Evolutionary conservation across 805 yeast genomes (phyloP), one percentile per base, ranked within the genome.

Genomic region (Priceomyces castillae): DNA sequence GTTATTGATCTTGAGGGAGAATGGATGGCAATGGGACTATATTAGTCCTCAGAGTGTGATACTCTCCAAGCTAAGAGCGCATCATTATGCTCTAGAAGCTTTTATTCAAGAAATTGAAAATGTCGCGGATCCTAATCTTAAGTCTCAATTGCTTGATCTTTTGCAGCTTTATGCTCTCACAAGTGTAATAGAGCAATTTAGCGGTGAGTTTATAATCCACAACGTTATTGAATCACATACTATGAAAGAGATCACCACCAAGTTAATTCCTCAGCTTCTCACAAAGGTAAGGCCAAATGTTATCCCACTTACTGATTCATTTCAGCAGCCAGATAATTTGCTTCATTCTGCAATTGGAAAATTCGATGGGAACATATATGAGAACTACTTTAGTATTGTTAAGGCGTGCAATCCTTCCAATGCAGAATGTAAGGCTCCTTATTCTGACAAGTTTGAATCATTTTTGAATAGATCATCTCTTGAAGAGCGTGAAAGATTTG

Each of bases 291-390:
- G 96, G 62, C 77, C 80, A 23, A 80, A 84, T 55, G 86, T 84
- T 42, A 80, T 88, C 61, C 84, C 86, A 1, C 72, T 86, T 54
- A 85, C 95, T 4, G 97, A 90, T 64, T 77, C 95, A 1, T 90
- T 90, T 73, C 80, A 84, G 64, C 75, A 85, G 49, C 80, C 88
- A 33, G 96, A 90, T 66, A 84, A 76, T 60, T 78, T 85, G 69
- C 75, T 90, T 58, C 86, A 89, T 62, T 81, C 96, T 0, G 82
- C 94, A 3, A 76, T 90, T 45, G 97, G 97, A 37, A 75, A 73
- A 44, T 83, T 76, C 64, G 81, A 86, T 54, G 97, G 97, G 46
- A 83, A 90, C 61, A 82, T 87, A 44, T 90, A 89, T 68, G 81
- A 82, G 58, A 81, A 86, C 62, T 89, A 89, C 68, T 84, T 83